phyloP scores from a whole-genome alignment of 2,329 filamentous ascomycete species.

The Dactylella cylindrospora region DNA sequence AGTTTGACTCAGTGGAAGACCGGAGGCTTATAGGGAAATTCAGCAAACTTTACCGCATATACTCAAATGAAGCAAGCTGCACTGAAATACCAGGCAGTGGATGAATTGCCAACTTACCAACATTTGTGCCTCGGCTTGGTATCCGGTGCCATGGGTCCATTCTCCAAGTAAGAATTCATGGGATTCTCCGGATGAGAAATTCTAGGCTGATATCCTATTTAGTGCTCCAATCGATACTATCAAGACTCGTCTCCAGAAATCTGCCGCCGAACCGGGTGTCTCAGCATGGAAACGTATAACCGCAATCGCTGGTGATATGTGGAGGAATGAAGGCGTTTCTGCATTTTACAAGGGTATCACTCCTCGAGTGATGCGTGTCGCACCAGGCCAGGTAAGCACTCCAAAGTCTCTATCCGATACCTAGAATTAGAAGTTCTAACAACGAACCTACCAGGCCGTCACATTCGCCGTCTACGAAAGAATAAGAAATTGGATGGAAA shows the following conservation, averaged over 20 bases:
- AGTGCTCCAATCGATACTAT: constrained; percentile 97
- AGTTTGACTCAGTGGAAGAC: background rate
- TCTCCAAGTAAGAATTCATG: constrained; percentile 62
- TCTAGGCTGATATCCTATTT: background rate
- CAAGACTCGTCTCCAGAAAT: constrained; percentile 94
- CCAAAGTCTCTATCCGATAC: background rate
- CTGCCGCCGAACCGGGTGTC: constrained; percentile 76
- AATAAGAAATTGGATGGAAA: constrained; percentile 55
- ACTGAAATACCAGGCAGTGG: constrained; percentile 66
- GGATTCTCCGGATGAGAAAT: background rate
- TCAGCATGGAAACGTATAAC: constrained; percentile 77
- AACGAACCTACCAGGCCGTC: constrained; percentile 54
- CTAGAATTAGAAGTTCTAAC: constrained; percentile 4
- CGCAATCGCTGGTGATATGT: constrained; percentile 78
- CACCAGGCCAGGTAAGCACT: constrained; percentile 73
- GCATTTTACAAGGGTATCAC: constrained; percentile 99
- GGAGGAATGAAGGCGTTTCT: constrained; percentile 87
- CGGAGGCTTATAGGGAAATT: background rate
- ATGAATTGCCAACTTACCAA: constrained; percentile 78
- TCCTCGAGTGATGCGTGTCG: constrained; percentile 93
- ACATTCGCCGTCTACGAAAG: constrained; percentile 60
- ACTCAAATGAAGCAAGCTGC: constrained; percentile 83
- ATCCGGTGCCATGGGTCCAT: constrained; percentile 88
- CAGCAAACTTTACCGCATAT: constrained; percentile 90
- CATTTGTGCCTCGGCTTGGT: constrained; percentile 89